Evolutionary conservation across 2,329 filamentous ascomycete species (phyloP).

Genomic region (Ploettnerulaceae sp.): DNA sequence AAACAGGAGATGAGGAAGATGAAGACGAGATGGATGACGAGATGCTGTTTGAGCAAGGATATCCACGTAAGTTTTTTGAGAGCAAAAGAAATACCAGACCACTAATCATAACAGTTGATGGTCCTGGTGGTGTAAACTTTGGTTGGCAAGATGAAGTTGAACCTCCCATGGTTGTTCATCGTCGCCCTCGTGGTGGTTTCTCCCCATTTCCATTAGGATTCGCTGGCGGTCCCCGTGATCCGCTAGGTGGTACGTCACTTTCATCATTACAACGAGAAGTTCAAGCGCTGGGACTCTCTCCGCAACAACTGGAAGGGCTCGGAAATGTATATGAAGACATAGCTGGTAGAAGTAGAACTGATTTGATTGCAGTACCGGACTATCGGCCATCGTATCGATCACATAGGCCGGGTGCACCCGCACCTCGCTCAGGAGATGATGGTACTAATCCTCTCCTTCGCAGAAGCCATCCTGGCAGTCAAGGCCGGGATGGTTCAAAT

Average conservation of each 20-base stretch:
- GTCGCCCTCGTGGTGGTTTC: slow-evolving; percentile 52
- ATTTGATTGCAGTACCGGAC: slow-evolving; percentile 32
- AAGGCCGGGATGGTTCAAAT: slow-evolving; percentile 43
- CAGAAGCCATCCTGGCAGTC: slow-evolving; percentile 42
- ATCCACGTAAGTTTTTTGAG: slow-evolving; percentile 46
- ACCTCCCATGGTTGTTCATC: slow-evolving; percentile 40
- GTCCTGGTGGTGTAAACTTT: slow-evolving; percentile 37
- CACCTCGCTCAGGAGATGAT: slow-evolving; percentile 59
- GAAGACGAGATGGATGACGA: slow-evolving; percentile 64
- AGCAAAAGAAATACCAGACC: neutral
- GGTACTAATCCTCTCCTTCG: slow-evolving; percentile 83
- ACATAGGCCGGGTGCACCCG: slow-evolving; percentile 46
- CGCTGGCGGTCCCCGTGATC: slow-evolving; percentile 51
- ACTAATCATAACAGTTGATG: slow-evolving; percentile 19
- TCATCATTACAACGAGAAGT: slow-evolving; percentile 10
- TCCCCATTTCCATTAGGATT: slow-evolving; percentile 59
- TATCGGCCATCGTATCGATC: slow-evolving; percentile 42
- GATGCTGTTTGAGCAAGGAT: slow-evolving; percentile 57
- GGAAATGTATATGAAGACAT: neutral
- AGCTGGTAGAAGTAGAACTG: slow-evolving; percentile 26
- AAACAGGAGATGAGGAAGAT: slow-evolving; percentile 56
- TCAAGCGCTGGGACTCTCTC: neutral
- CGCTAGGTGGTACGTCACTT: slow-evolving; percentile 43
- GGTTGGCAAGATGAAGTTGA: slow-evolving; percentile 56
- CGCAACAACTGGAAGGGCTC: neutral